A percentile compares a stretch with the other conserved stretches of the same genome.
These are phyloP conservation scores for Tolypocladium amazonense DNA, from an alignment of 2,329 filamentous ascomycete genomes.

Conservation along the genomic window DNA sequence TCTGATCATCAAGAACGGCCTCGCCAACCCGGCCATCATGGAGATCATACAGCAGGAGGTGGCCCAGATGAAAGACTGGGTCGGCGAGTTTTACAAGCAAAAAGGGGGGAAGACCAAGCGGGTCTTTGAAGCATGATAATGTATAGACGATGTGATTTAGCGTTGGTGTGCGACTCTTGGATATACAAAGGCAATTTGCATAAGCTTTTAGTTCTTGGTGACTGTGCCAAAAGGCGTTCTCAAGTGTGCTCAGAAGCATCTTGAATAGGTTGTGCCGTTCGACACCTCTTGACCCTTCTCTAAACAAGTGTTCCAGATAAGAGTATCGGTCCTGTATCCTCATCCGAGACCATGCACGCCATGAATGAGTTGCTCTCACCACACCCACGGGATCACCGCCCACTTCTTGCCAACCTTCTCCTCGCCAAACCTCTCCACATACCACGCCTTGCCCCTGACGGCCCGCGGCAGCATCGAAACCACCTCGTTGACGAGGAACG, in stretches of 20 bases:
- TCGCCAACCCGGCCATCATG: slow-evolving; percentile 22
- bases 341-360: not conserved
- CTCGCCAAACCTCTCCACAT: slow-evolving; percentile 75
- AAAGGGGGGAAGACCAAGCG: slow-evolving; percentile 1
- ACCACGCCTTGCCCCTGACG: slow-evolving; percentile 74
- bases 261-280: no score
- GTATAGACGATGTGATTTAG: not conserved
- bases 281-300: no score
- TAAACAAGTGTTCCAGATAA: not conserved
- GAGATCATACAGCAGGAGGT: slow-evolving; percentile 27
- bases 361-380: not conserved
- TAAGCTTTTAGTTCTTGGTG: not conserved
- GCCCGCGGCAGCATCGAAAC: slow-evolving; percentile 85
- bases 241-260: no score
- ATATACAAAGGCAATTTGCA: not conserved
- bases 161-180: not conserved
- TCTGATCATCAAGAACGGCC: slow-evolving; percentile 32
- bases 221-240: no score
- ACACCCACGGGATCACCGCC: slow-evolving; percentile 46
- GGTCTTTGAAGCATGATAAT: not conserved
- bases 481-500: slow-evolving; percentile 79
- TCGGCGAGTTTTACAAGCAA: slow-evolving; percentile 32
- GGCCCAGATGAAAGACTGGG: slow-evolving; percentile 41
- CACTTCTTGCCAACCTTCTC: slow-evolving; percentile 67
- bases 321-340: not conserved